These are phyloP conservation scores for Fagopyrum tataricum DNA, from an alignment of 148 eudicot species.

Conservation along the genomic window DNA sequence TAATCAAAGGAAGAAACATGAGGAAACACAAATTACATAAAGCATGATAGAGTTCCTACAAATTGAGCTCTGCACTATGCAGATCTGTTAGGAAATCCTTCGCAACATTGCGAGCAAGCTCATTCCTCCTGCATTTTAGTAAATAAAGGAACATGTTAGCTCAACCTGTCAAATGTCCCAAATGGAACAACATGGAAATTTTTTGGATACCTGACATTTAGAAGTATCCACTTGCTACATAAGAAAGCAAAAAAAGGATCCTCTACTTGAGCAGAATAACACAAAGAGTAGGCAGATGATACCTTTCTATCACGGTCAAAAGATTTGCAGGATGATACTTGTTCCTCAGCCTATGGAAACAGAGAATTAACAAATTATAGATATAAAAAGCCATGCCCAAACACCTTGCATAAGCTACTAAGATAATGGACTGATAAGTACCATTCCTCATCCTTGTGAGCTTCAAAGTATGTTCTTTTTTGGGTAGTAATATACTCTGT, in stretches of 20 bases:
- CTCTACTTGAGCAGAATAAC: background rate
- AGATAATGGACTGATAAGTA: constrained; percentile 18
- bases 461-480: constrained; percentile 83
- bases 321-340: constrained; percentile 96
- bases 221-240: background rate
- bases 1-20: background rate
- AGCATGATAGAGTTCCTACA: constrained; percentile 43
- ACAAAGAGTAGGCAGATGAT: background rate
- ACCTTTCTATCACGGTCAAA: constrained; percentile 83
- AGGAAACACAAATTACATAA: background rate
- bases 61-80: constrained; percentile 76
- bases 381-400: background rate
- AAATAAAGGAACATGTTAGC: background rate
- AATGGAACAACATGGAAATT: background rate
- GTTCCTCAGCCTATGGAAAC: constrained; percentile 69
- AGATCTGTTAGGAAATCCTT: constrained; percentile 86
- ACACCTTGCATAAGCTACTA: background rate
- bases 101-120: constrained; percentile 68
- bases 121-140: constrained; percentile 64
- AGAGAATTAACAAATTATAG: constrained; percentile 7
- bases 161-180: constrained; percentile 44
- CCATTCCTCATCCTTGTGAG: constrained; percentile 98
- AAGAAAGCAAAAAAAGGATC: background rate
- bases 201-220: background rate
- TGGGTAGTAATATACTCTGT: constrained; percentile 88